These are phyloP conservation scores for Metschnikowia corniflorae DNA, from an alignment of 805 yeast species.

Conservation along the genomic window DNA sequence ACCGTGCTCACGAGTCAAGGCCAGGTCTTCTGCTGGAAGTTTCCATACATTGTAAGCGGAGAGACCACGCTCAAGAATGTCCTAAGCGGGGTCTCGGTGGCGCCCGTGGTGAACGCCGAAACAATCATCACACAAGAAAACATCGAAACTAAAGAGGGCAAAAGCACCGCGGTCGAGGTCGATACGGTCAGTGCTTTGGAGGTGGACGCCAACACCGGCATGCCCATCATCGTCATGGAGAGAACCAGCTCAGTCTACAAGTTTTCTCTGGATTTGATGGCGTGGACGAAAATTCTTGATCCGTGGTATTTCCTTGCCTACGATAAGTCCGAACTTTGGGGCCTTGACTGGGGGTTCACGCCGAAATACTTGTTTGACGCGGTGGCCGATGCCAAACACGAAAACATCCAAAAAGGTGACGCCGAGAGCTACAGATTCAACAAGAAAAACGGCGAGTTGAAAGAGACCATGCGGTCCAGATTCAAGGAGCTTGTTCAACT, in stretches of 20 bases:
- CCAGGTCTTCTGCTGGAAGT: slow-evolving; percentile 48
- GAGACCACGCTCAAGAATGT: slow-evolving; percentile 25
- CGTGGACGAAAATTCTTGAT: slow-evolving; percentile 50
- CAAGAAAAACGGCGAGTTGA: slow-evolving; percentile 10
- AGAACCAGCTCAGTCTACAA: slow-evolving; percentile 34
- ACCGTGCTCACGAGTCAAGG: slow-evolving; percentile 51
- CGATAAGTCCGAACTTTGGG: slow-evolving; percentile 5
- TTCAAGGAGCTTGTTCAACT: slow-evolving; percentile 11
- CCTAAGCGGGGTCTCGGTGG: slow-evolving; percentile 45
- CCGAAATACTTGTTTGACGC: slow-evolving; percentile 1
- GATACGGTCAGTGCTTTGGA: slow-evolving; percentile 25
- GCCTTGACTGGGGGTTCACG: neutral
- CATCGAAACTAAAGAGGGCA: neutral
- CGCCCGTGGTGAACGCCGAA: slow-evolving; percentile 46
- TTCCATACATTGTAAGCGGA: slow-evolving; percentile 19
- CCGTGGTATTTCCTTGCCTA: slow-evolving; percentile 33
- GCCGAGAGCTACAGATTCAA: slow-evolving; percentile 11
- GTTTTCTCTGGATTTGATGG: slow-evolving; percentile 38
- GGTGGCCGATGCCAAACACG: slow-evolving; percentile 4
- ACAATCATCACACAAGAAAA: slow-evolving; percentile 12
- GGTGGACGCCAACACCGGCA: slow-evolving; percentile 33
- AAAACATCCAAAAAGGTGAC: slow-evolving; percentile 10
- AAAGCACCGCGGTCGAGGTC: slow-evolving; percentile 1
- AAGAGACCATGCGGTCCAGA: slow-evolving; percentile 10
- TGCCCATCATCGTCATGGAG: slow-evolving; percentile 41